Conservation (phyloP, 345 rosid species). For the Adansonia digitata region DNA sequence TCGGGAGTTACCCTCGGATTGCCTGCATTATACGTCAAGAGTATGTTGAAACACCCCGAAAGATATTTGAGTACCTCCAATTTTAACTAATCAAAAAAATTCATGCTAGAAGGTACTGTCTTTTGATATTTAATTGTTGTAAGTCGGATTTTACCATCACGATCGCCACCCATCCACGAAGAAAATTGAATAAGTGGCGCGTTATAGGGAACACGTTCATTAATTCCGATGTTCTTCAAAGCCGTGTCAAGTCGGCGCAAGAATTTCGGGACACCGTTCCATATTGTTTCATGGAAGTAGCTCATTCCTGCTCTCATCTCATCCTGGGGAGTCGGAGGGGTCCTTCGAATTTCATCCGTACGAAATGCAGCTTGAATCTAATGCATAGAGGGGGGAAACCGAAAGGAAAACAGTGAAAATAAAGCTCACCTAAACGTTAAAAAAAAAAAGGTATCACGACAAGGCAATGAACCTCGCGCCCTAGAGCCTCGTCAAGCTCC, state of each 20-base stretch:
- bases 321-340: constrained; percentile 98
- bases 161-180: constrained; percentile 99
- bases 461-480: constrained; percentile 62
- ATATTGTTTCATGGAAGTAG: constrained; percentile 96
- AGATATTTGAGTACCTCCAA: background rate
- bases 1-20: constrained; percentile 99
- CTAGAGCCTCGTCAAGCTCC: constrained; percentile 95
- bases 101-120: background rate
- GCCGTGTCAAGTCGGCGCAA: constrained; percentile 98
- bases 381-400: background rate
- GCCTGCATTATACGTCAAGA: constrained; percentile 41
- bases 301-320: constrained; percentile 99
- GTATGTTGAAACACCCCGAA: background rate
- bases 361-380: constrained; percentile 99
- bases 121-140: background rate
- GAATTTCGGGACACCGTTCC: constrained; percentile 99
- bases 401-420: too few relatives aligned
- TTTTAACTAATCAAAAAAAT: background rate
- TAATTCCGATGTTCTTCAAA: constrained; percentile 87
- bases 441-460: too few relatives aligned
- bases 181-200: constrained; percentile 98
- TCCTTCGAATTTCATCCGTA: constrained; percentile 98
- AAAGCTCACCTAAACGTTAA: too few relatives aligned
- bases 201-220: constrained; percentile 92
- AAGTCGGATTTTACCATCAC: constrained; percentile 64